A percentile compares a stretch with the other conserved stretches of the same genome.
These are phyloP conservation scores for Bretziella fagacearum DNA, from an alignment of 2,329 filamentous ascomycete genomes.

Conservation along the genomic window DNA sequence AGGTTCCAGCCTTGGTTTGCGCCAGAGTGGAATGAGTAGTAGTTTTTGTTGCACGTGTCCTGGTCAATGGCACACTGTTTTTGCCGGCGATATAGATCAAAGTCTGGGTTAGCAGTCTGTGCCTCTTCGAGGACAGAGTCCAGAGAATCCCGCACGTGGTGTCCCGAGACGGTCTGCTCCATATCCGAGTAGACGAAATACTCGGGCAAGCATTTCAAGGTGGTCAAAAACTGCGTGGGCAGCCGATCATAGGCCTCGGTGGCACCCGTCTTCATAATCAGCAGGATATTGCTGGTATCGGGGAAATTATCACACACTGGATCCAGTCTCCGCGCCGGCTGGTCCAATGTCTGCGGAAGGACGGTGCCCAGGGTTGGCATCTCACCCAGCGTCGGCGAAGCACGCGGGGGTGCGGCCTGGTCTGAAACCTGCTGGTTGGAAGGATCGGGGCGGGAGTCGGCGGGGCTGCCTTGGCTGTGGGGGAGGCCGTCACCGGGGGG, in stretches of 20 bases:
- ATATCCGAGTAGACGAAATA: constrained; percentile 43
- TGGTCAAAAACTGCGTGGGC: constrained; percentile 37
- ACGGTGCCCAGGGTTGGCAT: constrained; percentile 1
- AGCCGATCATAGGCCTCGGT: constrained; percentile 35
- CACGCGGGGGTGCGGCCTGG: not conserved
- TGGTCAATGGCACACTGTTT: constrained; percentile 29
- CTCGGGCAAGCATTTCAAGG: constrained; percentile 31
- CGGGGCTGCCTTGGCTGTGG: too few species aligned
- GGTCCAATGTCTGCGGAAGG: constrained; percentile 12
- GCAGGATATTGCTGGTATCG: constrained; percentile 29
- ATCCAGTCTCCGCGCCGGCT: constrained; percentile 17
- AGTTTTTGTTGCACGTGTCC: constrained; percentile 26
- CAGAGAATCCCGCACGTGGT: constrained; percentile 30
- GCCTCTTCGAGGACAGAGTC: constrained; percentile 27
- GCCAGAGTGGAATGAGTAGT: constrained; percentile 17
- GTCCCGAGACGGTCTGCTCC: constrained; percentile 29
- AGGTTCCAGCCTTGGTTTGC: constrained; percentile 32
- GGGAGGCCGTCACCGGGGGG: not conserved
- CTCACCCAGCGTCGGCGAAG: not conserved
- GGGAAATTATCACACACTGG: constrained; percentile 26
- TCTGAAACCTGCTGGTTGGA: not conserved
- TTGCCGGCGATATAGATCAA: constrained; percentile 31
- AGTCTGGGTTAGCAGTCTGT: constrained; percentile 31
- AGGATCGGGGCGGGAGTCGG: constrained; percentile 1
- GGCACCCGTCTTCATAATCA: constrained; percentile 42